Evolutionary conservation across 805 yeast species (phyloP), one percentile per base, ranked within the genome.

Genomic region (Metschnikowia baotianmanensis): DNA sequence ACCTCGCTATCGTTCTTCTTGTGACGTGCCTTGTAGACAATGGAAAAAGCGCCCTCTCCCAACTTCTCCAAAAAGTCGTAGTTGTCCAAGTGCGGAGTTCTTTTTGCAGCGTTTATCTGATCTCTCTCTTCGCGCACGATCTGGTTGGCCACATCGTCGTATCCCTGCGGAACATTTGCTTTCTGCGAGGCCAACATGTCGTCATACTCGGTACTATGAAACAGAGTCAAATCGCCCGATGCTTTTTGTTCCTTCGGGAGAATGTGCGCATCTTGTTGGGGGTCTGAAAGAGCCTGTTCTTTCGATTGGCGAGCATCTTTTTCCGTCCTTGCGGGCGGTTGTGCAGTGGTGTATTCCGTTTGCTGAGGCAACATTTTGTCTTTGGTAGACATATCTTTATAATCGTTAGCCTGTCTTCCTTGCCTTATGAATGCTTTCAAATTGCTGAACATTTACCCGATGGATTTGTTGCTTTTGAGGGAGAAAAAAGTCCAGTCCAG

Each of bases 31-130:
- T 76, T 80, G 66, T 80, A 86, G 4, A 91, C 98, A 10, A 77
- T 74, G 3, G 96, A 86, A 58, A 91, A 90, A 0, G 97, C 97
- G 7, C 98, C 98, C 56, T 84, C 90, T 1, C 93, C 91, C 13
- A 84, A 49, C 16, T 62, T 49, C 10, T 60, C 54, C 25, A 64
- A 34, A 13, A 70, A 52, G 26, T 55, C 53, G 48, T 60, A 69
- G 31, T 60, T 47, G 7, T 47, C 47, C 40, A 47, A 45, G 18
- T 38, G 41, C 5, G 55, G 53, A 36, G 32, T 38, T 31, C 42
- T 42, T 16, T 34, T 32, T 2, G 31, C 36, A 12, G 29, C 24
- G 13, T 24, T 35, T 8, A 42, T 25, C 29, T 36, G 30, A 11
- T 19, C 33, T 22, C 41, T 36, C 23, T 50, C 54, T 10, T 50